Evolutionary conservation across 1,284 basidiomycete species (phyloP), one percentile per base, ranked within the genome.

Genomic region (Sporisorium sorghi): DNA sequence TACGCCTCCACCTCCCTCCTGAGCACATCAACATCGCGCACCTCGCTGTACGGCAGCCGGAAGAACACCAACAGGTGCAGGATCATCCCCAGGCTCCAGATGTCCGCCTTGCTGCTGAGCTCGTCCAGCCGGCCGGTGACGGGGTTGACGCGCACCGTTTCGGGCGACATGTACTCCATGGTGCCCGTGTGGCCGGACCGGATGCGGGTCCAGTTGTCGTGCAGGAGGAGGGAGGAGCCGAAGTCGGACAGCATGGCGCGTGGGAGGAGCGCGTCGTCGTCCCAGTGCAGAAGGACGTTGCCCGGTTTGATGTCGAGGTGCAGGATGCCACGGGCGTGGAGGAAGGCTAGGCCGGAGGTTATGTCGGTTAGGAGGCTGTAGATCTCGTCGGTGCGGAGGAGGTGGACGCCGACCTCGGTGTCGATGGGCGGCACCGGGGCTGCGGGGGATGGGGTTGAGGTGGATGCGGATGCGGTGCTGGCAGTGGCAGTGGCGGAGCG

Each of bases 281-380:
- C 93, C 90, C 92, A 94, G 12, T 94, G 94, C 44, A 97, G 85
- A 6, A 97, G 86, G 2, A 97, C 92, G 78, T 97, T 97, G 6
- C 92, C 93, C 14, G 94, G 94, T 84, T 97, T 96, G 70, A 96
- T 86, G 80, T 97, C 94, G 5, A 97, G 89, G 83, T 97, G 94
- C 32, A 97, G 83, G 42, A 97, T 72, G 15, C 78, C 80, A n/a
- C 68, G 65, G 26, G 73, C 64, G 57, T 84, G 83, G 9, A 84
- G 61, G 46, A 83, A 84, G 30, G 58, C 68, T 2, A 84, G 70
- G 0, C 83, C 83, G 6, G 66, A 73, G 24, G 76, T 56, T 15
- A 83, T 82, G 61, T 83, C 80, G 46, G 56, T 46, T 7, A 82
- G 47, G 26, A 84, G 59, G 30, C 64, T 71, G 37, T 76, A 67